Conservation (phyloP, 1,284 basidiomycete species). For the Ganoderma meredithae region DNA sequence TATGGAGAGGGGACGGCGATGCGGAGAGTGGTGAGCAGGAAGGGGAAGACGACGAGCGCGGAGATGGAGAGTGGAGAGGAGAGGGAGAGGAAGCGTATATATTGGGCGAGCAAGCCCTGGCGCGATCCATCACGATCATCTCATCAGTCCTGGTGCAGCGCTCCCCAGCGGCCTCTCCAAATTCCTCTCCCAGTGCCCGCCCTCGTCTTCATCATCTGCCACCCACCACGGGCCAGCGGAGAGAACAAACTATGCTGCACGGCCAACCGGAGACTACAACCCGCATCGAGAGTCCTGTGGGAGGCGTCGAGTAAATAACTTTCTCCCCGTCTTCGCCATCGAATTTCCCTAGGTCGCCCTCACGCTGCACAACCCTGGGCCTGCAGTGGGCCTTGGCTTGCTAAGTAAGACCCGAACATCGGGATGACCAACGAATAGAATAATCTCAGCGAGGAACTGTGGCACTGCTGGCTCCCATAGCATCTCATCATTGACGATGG, state of each 20-base stretch:
- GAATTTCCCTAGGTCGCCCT: not conserved
- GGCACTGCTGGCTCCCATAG: slow-evolving; percentile 21
- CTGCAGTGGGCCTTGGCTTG: too few relatives aligned
- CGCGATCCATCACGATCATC: slow-evolving; percentile 33
- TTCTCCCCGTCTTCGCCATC: not conserved
- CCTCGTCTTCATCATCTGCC: not conserved
- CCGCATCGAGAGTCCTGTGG: not conserved
- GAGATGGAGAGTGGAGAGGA: slow-evolving; percentile 13
- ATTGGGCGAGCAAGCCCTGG: slow-evolving; percentile 4
- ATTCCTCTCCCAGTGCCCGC: not conserved
- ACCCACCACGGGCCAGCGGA: not conserved
- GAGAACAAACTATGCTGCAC: not conserved
- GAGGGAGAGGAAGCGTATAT: slow-evolving; percentile 18
- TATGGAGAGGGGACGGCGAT: not conserved
- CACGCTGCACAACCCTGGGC: not conserved
- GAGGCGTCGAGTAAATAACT: not conserved
- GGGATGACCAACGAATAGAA: not conserved
- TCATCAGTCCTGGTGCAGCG: slow-evolving; percentile 30
- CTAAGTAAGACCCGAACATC: not conserved
- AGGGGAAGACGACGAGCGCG: slow-evolving; percentile 8
- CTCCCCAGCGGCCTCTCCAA: slow-evolving; percentile 13
- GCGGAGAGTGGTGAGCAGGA: slow-evolving; percentile 9
- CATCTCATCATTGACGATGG: slow-evolving; percentile 22
- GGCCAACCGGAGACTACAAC: not conserved
- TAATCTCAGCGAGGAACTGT: not conserved